Conservation (phyloP, 495 filamentous ascomycete genomes). For the Penicillium arizonense region DNA sequence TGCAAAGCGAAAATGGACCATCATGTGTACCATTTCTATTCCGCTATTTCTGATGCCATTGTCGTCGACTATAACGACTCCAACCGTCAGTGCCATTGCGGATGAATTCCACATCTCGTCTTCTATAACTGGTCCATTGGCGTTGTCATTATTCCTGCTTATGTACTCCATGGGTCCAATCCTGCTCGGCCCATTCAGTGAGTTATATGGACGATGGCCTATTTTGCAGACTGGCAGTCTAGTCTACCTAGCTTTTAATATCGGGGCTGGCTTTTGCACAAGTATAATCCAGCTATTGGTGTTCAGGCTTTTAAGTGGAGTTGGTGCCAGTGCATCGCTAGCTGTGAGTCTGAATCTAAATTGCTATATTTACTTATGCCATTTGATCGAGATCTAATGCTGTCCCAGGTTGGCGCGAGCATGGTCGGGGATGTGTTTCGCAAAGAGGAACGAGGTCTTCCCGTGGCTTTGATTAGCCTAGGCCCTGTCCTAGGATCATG, state of each 20-base stretch:
- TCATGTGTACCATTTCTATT: conserved; percentile 8
- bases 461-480: conserved; percentile 52
- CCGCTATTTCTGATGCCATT: conserved; percentile 24
- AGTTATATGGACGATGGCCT: conserved; percentile 55
- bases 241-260: conserved; percentile 54
- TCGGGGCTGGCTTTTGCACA: conserved; percentile 49
- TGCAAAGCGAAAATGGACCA: conserved; percentile 3
- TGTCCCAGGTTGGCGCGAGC: conserved; percentile 6
- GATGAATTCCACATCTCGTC: conserved; percentile 54
- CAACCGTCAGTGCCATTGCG: conserved; percentile 49
- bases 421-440: conserved; percentile 53
- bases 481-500: conserved; percentile 54
- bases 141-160: conserved; percentile 48
- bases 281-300: conserved; percentile 46
- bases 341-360: conserved; percentile 22
- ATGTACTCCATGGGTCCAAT: conserved; percentile 46
- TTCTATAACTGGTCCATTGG: conserved; percentile 48
- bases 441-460: conserved; percentile 57
- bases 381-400: neutral
- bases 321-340: conserved; percentile 3
- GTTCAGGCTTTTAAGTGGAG: conserved; percentile 20
- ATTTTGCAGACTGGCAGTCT: conserved; percentile 52
- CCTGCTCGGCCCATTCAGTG: conserved; percentile 55
- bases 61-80: conserved; percentile 62
- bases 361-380: neutral